Evolutionary conservation across 768 basidiomycete species (phyloP), one percentile per base, ranked within the genome.

Genomic region (Russula vinacea): DNA sequence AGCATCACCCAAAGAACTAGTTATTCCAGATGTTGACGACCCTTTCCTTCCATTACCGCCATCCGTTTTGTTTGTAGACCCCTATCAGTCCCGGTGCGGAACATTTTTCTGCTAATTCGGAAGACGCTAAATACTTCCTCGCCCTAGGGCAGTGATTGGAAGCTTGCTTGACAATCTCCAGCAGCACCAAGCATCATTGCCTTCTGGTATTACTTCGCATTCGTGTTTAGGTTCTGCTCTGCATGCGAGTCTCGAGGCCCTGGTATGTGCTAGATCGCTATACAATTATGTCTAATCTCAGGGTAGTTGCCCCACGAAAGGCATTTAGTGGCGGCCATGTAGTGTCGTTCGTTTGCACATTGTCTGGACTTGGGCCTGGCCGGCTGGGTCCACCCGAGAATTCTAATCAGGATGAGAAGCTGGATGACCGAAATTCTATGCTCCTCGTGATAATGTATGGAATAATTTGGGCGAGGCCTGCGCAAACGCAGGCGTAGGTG

Each of bases 1-100:
- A 35, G 14, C 39, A 14, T 33, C 52, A 14, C 60, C 62, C 24
- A 60, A 80, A 40, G 88, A 95, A 80, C 78, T 95, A 50, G 83
- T 98, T 50, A 83, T 98, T 10, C 78, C 90, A 1, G 97, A 98
- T 72, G 76, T 98, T 42, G 89, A 93, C n/a, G 97, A 99, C 60
- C 86, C 94, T 22, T 98, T 95, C 74, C 74, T 90, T 1, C 97
- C 97, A 0, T 73, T 93, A 26, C 78, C 67, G 7, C 32, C 78
- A 22, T 76, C 79, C 6, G 89, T 87, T 2, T 78, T 95, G 45
- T 90, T 98, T 64, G 93, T 88, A 11, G 82, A 91, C 64, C 88
- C 92, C 16, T 65, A 71, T 57, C 83, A 87, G 64, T 87, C 86
- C 52, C 81, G 87, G 91, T 93, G 62, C 56, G 54, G 29, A 44